Base-by-base conservation (phyloP, 2,329 filamentous ascomycete genomes). In the Verticillium nonalfalfae region DNA sequence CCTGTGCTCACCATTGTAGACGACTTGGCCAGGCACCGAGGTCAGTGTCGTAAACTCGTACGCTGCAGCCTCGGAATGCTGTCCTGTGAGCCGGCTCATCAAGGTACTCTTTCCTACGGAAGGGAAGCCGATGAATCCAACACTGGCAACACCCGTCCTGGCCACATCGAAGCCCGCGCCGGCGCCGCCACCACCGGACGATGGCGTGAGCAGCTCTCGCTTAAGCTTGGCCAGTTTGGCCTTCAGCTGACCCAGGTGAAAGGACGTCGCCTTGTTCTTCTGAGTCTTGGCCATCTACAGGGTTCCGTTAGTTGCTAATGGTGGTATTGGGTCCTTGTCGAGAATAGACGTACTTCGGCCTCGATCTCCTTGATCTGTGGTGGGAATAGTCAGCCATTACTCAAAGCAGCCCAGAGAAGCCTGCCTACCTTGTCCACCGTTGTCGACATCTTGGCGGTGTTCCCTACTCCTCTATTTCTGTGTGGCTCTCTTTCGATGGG, bases 31-130 rank as follows among this genome's bases (percentile, higher is more conserved):
- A 52, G 95, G 95, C 57, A 99, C 95, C 56, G 94, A 97, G 39
- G 95, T 99, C 75, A 99, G 83, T 60, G 95, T 99, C 67, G 95
- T 99, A 81, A 99, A 99, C 75, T 99, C 95, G 78, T 99, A 99
- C 59, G 94, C 95, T 18, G 95, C 95, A 61, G 88, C 94, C 82
- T 99, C 95, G 2, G 94, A 98, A 75, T 99, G 94, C 78, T 97
- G 94, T 59, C 95, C 95, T 54, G 95, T 99, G 73, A 99, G 79
- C 72, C 82, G 87, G 74, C 89, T 97, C 93, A 99, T 97, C 70
- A 99, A 82, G 58, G 95, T 99, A 84, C 92, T 97, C 80, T 99
- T 99, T 64, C 95, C 95, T 65, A 99, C 95, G 1, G 95, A 99
- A 1, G 95, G 95, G 72, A 99, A 99, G 36, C 95, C 95, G 73